Evolutionary conservation across 352 stramenopile genomes (phyloP), one percentile per base, ranked within the genome.

Genomic region (Thraustochytrium sp.): DNA sequence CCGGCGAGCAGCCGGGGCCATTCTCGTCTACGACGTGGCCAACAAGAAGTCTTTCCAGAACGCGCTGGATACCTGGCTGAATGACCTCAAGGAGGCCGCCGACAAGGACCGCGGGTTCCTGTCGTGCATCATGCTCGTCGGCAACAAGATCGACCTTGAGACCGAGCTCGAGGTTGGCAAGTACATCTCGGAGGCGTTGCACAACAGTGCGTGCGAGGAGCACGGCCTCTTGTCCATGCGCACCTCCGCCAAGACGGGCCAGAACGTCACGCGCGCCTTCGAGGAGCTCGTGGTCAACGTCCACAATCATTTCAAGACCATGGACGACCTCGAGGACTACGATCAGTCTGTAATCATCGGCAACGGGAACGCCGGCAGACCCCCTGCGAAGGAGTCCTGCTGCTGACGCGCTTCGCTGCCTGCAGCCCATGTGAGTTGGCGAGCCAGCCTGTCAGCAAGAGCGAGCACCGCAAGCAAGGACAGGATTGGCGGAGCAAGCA

Each of bases 1-100:
- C 65, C 90, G 90, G 9, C 89, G 91, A 59, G 91, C 91, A 34
- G 90, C 90, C 0, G 91, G 91, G 0, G 90, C 90, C 23, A 82
- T 94, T 13, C 62, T 94, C 18, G 90, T 94, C 36, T 94, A 93
- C 85, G 91, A 94, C 82, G 88, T 93, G 36, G 91, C 86, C 51
- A 93, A 87, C 64, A 85, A 77, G 21, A 82, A 88, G 76, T 90
- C 85, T 23, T 94, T 94, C 61, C 87, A 91, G 44, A 92, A 93
- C 61, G 91, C 90, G 23, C 89, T 92, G 54, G 78, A 89, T 42
- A 87, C 92, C 75, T 94, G 90, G 90, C 85, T 92, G 49, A 91
- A 92, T 68, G 90, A 93, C 62, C 88, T 93, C 59, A 93, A 92
- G 53, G 86, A 89, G 5, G 88, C 89, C 36, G 89, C 90, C 18